A percentile compares a stretch with the other conserved stretches of the same genome.
These are phyloP conservation scores for Aspergillus cristatus DNA, from an alignment of 495 filamentous ascomycete genomes.

Conservation along the genomic window DNA sequence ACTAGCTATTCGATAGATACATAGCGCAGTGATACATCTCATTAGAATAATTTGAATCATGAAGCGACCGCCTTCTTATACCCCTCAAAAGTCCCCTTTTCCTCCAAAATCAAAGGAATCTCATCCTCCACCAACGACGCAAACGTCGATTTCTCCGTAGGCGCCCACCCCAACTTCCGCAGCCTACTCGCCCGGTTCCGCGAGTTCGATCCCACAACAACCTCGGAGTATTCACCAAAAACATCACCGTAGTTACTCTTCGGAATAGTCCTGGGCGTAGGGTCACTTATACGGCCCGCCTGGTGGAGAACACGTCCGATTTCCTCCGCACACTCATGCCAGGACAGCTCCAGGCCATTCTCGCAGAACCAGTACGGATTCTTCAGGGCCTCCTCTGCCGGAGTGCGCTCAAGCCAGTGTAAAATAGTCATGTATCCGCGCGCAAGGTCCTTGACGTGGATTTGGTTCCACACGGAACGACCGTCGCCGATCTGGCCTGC, in stretches of 20 bases:
- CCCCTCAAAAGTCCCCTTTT: conserved; percentile 14
- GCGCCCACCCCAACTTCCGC: conserved; percentile 23
- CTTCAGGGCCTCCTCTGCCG: conserved; percentile 6
- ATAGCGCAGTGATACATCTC: too few relatives aligned
- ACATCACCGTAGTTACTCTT: conserved; percentile 20
- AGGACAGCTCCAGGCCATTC: conserved; percentile 24
- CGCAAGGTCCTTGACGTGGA: conserved; percentile 23
- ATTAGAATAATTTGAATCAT: too few relatives aligned
- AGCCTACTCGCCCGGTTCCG: conserved; percentile 19
- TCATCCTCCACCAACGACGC: conserved; percentile 29
- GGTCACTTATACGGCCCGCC: conserved; percentile 13
- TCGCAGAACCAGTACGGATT: conserved; percentile 33
- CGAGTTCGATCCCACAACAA: conserved; percentile 20
- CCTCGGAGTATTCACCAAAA: conserved; percentile 13
- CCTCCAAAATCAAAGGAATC: conserved; percentile 22
- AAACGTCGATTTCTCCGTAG: conserved; percentile 24
- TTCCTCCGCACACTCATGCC: conserved; percentile 14
- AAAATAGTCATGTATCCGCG: conserved; percentile 21
- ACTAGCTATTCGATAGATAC: too few relatives aligned
- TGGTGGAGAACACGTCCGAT: conserved; percentile 15
- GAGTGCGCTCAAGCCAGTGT: conserved; percentile 18
- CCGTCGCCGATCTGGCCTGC: conserved; percentile 19
- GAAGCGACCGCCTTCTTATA: conserved; percentile 1
- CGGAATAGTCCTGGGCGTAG: conserved; percentile 15
- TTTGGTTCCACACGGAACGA: conserved; percentile 13